phyloP scores from a whole-genome alignment of 495 filamentous ascomycete genomes.

The Letharia lupina region DNA sequence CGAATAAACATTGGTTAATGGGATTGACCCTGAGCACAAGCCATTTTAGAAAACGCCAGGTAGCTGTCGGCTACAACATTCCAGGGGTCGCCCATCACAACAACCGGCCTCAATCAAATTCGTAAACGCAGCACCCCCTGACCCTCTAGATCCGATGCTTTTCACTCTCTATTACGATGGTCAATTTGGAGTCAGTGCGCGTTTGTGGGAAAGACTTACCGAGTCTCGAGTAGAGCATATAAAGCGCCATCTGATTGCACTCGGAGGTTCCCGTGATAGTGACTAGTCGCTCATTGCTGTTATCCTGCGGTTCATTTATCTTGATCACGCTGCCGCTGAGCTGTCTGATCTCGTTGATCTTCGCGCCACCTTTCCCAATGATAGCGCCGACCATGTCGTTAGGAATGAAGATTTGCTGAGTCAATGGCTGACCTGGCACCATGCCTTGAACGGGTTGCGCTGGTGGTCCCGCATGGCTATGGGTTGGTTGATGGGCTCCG shows the following conservation, averaged over 20 bases:
- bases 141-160: conserved; percentile 59
- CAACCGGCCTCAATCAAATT: conserved; percentile 6
- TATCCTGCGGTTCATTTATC: conserved; percentile 98
- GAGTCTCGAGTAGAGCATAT: conserved; percentile 95
- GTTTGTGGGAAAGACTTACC: conserved; percentile 55
- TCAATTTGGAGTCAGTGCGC: conserved; percentile 26
- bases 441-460: conserved; percentile 65
- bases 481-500: conserved; percentile 44
- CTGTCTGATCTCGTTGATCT: conserved; percentile 98
- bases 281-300: conserved; percentile 94
- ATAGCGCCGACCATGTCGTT: conserved; percentile 99
- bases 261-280: conserved; percentile 97
- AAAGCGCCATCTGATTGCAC: conserved; percentile 97
- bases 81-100: conserved; percentile 9
- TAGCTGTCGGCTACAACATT: conserved; percentile 12
- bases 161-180: conserved; percentile 57
- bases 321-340: conserved; percentile 98
- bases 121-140: not conserved
- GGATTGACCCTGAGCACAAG: not conserved
- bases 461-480: conserved; percentile 50
- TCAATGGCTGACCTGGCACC: conserved; percentile 78
- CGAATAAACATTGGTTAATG: not conserved
- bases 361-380: conserved; percentile 95
- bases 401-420: conserved; percentile 97
- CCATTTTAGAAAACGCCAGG: conserved; percentile 4